Conservation (phyloP, 2,329 filamentous ascomycete species). For the Trichophyton simii region DNA sequence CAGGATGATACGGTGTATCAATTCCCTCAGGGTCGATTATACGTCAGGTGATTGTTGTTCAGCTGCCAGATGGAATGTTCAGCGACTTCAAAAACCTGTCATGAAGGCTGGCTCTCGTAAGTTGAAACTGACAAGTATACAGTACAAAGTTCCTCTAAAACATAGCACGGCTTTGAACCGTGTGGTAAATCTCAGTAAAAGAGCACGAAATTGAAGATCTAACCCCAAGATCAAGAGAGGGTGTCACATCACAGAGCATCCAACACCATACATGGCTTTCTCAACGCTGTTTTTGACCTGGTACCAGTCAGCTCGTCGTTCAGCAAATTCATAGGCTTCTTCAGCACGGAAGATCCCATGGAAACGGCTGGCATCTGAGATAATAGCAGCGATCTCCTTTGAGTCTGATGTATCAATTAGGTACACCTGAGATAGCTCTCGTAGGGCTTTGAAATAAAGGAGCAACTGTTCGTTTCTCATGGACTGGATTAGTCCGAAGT, state of each 20-base stretch:
- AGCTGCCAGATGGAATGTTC: too few relatives aligned
- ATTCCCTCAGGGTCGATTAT: too few relatives aligned
- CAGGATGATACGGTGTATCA: too few relatives aligned
- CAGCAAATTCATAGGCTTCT: constrained; percentile 95
- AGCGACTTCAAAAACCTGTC: too few relatives aligned
- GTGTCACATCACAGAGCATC: constrained; percentile 68
- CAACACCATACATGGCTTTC: constrained; percentile 92
- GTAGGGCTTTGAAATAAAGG: constrained; percentile 79
- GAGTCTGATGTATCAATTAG: constrained; percentile 76
- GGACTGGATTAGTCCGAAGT: constrained; percentile 70
- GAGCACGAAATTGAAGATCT: not conserved
- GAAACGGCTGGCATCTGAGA: constrained; percentile 82
- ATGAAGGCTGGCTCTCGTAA: too few relatives aligned
- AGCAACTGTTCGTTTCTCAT: constrained; percentile 73
- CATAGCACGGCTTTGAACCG: not conserved
- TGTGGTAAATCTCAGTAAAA: not conserved
- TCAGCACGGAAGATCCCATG: constrained; percentile 86
- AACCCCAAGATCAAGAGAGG: not conserved
- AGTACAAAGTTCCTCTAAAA: not conserved
- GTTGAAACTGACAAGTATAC: too few relatives aligned
- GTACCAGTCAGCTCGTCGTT: constrained; percentile 90
- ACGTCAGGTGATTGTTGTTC: too few relatives aligned
- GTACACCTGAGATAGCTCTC: constrained; percentile 91
- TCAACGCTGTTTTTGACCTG: constrained; percentile 78
- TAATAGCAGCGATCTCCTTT: constrained; percentile 88